Evolutionary conservation across 1,284 basidiomycete species (phyloP).

Genomic region (Cutaneotrichosporon cavernicola): DNA sequence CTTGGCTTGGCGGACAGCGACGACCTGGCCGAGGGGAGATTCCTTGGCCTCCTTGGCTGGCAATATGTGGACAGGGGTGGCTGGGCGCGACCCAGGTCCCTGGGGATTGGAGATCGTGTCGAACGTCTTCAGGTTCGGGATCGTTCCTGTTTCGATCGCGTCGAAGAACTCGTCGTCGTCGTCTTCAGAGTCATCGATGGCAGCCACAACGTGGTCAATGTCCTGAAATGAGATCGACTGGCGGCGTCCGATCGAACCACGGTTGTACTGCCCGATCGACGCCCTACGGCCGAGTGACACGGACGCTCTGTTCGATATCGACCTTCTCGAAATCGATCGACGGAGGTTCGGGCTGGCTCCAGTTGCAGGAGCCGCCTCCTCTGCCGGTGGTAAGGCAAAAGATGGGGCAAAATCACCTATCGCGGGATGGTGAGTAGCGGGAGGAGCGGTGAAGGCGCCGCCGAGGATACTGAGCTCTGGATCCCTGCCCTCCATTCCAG

Average conservation of each 20-base stretch:
- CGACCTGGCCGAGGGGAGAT: neutral
- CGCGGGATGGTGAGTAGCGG: neutral
- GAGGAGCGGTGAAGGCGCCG: neutral
- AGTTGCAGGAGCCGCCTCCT: neutral
- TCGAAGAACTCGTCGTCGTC: constrained; percentile 98
- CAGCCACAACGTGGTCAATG: constrained; percentile 42
- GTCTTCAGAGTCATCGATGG: constrained; percentile 58
- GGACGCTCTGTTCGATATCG: neutral
- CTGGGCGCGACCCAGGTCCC: constrained; percentile 4
- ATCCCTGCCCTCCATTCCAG: constrained; percentile 4
- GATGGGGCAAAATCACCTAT: constrained; percentile 6
- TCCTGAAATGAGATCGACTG: constrained; percentile 39
- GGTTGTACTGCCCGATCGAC: constrained; percentile 7
- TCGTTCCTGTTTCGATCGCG: constrained; percentile 78
- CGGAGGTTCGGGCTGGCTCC: neutral
- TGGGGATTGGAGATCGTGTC: constrained; percentile 58
- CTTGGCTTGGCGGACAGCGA: neutral
- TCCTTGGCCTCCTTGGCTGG: neutral
- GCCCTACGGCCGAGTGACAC: constrained; percentile 2
- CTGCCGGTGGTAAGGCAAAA: constrained; percentile 8
- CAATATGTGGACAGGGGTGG: neutral
- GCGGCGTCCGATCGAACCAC: constrained; percentile 15
- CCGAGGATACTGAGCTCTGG: neutral
- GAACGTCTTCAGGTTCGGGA: constrained; percentile 68
- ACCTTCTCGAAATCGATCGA: constrained; percentile 9